Conservation (phyloP, 2,329 filamentous ascomycete genomes). For the Venturia oleaginea region DNA sequence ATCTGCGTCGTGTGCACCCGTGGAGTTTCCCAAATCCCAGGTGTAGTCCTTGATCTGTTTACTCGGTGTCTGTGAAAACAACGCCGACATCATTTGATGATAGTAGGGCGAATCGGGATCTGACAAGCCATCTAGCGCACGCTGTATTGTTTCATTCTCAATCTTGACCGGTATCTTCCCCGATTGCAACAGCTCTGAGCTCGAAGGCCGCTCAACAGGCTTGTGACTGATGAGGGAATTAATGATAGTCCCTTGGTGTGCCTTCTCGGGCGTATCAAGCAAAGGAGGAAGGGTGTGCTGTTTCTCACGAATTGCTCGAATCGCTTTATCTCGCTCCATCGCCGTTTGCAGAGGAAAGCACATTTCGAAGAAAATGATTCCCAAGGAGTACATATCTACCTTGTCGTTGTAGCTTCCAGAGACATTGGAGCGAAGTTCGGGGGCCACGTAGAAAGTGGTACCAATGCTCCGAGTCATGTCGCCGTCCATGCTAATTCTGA, state of each 20-base stretch:
- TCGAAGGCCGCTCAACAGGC: slow-evolving; percentile 73
- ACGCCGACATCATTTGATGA: slow-evolving; percentile 74
- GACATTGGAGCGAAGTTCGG: slow-evolving; percentile 71
- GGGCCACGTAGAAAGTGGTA: slow-evolving; percentile 87
- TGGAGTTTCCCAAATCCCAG: slow-evolving; percentile 36
- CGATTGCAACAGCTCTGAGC: slow-evolving; percentile 71
- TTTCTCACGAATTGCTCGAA: slow-evolving; percentile 60
- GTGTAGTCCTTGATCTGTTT: slow-evolving; percentile 66
- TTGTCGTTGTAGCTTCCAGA: slow-evolving; percentile 80
- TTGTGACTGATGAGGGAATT: slow-evolving; percentile 71
- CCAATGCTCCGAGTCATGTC: slow-evolving; percentile 64
- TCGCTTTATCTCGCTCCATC: slow-evolving; percentile 56
- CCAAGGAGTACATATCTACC: slow-evolving; percentile 97
- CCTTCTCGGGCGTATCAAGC: slow-evolving; percentile 61
- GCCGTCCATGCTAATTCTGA: slow-evolving; percentile 27
- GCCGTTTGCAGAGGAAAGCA: slow-evolving; percentile 54
- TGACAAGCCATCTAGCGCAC: slow-evolving; percentile 70
- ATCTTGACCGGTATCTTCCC: slow-evolving; percentile 84
- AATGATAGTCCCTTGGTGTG: slow-evolving; percentile 66
- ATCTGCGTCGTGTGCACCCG: slow-evolving; percentile 24
- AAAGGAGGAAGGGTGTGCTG: slow-evolving; percentile 61
- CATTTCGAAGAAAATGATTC: slow-evolving; percentile 99
- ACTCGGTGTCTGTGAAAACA: slow-evolving; percentile 64
- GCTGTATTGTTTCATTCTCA: slow-evolving; percentile 82
- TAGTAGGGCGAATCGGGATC: slow-evolving; percentile 83